A percentile compares a stretch with the other conserved stretches of the same genome.
Conservation (phyloP, 2,329 filamentous ascomycete species). For the Huntiella abstrusa region DNA sequence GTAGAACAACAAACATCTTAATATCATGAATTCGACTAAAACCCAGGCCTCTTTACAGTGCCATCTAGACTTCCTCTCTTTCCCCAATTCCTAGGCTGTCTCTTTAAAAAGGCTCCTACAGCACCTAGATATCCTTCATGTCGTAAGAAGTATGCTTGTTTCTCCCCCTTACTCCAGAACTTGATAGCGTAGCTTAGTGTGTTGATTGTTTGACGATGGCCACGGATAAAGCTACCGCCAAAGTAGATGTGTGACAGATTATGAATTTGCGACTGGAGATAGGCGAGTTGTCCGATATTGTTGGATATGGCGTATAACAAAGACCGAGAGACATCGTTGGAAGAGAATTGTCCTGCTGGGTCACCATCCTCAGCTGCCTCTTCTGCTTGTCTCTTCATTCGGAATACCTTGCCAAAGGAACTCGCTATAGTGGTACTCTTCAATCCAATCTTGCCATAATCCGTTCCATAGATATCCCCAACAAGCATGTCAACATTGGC, state of each 20-base stretch:
- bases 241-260: constrained; percentile 88
- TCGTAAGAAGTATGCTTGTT: constrained; percentile 87
- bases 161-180: constrained; percentile 88
- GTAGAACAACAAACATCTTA: neutral
- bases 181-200: constrained; percentile 91
- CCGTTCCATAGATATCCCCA: constrained; percentile 91
- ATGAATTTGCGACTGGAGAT: constrained; percentile 92
- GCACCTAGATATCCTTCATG: constrained; percentile 92
- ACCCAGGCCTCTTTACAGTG: constrained; percentile 3
- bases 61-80: constrained; percentile 58
- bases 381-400: constrained; percentile 74
- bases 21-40: neutral
- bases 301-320: constrained; percentile 91
- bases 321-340: constrained; percentile 75
- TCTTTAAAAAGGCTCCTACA: constrained; percentile 83
- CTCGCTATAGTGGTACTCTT: constrained; percentile 92
- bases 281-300: constrained; percentile 96
- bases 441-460: constrained; percentile 88
- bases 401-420: constrained; percentile 92
- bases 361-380: constrained; percentile 51
- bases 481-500: constrained; percentile 88
- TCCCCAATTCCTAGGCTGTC: constrained; percentile 83
- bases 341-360: constrained; percentile 38
- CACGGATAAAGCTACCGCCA: constrained; percentile 88
- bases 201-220: constrained; percentile 94